phyloP scores from a whole-genome alignment of 371 early-diverging fungal genomes.

The Rhizopus sp. region DNA sequence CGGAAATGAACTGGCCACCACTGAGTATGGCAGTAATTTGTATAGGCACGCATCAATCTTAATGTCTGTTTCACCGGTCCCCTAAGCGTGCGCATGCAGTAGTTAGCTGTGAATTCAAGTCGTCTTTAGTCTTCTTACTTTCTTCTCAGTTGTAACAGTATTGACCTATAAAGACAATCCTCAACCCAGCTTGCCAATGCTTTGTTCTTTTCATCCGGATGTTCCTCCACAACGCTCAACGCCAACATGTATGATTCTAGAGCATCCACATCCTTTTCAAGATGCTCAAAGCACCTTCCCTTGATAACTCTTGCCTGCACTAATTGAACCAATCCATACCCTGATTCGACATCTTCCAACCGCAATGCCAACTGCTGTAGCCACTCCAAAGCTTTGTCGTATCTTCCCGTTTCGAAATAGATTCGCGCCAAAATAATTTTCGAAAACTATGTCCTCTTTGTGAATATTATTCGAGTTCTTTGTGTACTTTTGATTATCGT shows the following conservation, averaged over 20 bases:
- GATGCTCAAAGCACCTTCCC: constrained; percentile 57
- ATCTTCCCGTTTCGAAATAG: constrained; percentile 35
- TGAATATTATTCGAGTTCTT: background rate
- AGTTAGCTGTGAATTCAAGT: background rate
- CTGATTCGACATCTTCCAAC: constrained; percentile 39
- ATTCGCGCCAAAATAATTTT: constrained; percentile 46
- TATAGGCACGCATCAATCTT: constrained; percentile 36
- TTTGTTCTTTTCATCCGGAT: constrained; percentile 50
- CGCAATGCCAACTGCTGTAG: constrained; percentile 33
- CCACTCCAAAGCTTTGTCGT: constrained; percentile 36
- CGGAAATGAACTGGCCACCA: constrained; percentile 51
- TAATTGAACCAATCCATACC: constrained; percentile 60
- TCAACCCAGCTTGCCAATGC: constrained; percentile 68
- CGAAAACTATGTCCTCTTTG: constrained; percentile 21
- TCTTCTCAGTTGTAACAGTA: constrained; percentile 55
- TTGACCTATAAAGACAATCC: constrained; percentile 65
- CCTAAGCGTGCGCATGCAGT: background rate
- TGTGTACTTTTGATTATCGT: constrained; percentile 4
- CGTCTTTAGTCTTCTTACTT: constrained; percentile 35
- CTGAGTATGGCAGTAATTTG: constrained; percentile 18
- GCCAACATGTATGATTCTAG: constrained; percentile 58
- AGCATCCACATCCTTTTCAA: constrained; percentile 50
- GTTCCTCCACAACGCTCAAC: constrained; percentile 39
- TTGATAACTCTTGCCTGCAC: constrained; percentile 56
- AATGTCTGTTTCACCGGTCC: constrained; percentile 29